phyloP scores from a whole-genome alignment of 257 asterid genomes.

The Gentiana dahurica region DNA sequence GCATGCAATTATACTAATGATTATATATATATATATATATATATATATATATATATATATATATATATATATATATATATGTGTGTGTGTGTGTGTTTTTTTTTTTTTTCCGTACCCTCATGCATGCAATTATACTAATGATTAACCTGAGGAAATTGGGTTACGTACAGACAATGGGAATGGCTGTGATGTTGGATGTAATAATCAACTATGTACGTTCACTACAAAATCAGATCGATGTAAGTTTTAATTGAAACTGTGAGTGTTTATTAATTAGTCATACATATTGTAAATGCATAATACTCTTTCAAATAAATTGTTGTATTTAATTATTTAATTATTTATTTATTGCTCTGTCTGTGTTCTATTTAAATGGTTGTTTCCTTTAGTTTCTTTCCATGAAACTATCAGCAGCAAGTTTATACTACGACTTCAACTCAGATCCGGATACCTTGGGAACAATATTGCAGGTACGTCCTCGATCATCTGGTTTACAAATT shows the following conservation, averaged over 20 bases:
- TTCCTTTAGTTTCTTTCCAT: slow-evolving; percentile 67
- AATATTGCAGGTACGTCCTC: slow-evolving; percentile 34
- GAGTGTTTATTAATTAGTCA: too few species aligned
- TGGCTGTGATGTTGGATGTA: slow-evolving; percentile 98
- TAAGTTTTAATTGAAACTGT: slow-evolving; percentile 15
- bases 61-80: too few species aligned
- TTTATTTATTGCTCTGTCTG: too few species aligned
- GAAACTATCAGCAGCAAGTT: slow-evolving; percentile 93
- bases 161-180: slow-evolving; percentile 76
- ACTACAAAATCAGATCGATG: slow-evolving; percentile 92
- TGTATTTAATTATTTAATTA: too few species aligned
- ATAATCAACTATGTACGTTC: slow-evolving; percentile 78
- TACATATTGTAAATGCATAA: too few species aligned
- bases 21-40: too few species aligned
- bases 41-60: too few species aligned
- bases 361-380: not conserved
- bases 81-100: too few species aligned
- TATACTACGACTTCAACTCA: slow-evolving; percentile 80
- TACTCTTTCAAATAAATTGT: too few species aligned
- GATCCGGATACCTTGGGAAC: slow-evolving; percentile 63
- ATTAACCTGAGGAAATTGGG: slow-evolving; percentile 1
- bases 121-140: not conserved
- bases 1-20: not conserved
- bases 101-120: not conserved
- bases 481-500: too few species aligned